Evolutionary conservation across 345 rosid genomes (phyloP).

Genomic region (Pugionium cornutum): DNA sequence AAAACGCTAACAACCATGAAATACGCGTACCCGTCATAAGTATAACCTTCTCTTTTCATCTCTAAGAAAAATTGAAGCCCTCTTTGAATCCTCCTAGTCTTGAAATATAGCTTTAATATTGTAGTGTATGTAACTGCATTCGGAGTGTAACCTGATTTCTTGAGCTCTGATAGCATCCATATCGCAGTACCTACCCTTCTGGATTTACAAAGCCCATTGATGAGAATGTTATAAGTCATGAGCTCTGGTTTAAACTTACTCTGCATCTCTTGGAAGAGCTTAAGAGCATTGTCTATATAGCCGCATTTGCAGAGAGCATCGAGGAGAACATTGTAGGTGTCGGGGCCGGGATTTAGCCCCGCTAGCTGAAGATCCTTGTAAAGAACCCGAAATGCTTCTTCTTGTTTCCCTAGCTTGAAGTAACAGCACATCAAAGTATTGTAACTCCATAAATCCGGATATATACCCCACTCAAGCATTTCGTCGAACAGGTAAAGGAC

Average conservation of each 20-base stretch:
- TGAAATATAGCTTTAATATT: constrained; percentile 62
- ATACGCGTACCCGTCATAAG: constrained; percentile 78
- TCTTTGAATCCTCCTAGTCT: constrained; percentile 52
- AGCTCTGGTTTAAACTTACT: constrained; percentile 56
- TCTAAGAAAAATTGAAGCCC: constrained; percentile 58
- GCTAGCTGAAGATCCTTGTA: constrained; percentile 42
- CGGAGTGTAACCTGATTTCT: constrained; percentile 52
- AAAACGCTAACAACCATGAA: constrained; percentile 66
- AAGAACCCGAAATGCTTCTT: constrained; percentile 62
- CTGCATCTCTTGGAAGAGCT: constrained; percentile 55
- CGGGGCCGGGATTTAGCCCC: constrained; percentile 42
- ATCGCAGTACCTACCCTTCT: constrained; percentile 56
- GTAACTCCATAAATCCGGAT: constrained; percentile 82
- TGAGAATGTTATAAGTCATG: constrained; percentile 70
- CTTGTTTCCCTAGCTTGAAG: constrained; percentile 63
- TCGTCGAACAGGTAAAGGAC: constrained; percentile 74
- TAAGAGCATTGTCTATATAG: constrained; percentile 50
- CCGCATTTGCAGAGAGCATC: constrained; percentile 84
- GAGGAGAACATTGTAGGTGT: constrained; percentile 69
- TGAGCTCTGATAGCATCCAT: constrained; percentile 59
- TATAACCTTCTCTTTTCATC: constrained; percentile 66
- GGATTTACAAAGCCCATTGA: constrained; percentile 69
- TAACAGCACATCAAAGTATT: constrained; percentile 80
- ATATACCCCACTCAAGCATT: constrained; percentile 61
- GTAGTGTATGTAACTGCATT: constrained; percentile 77